Base-by-base conservation (phyloP, 148 eudicot genomes). In the Selenicereus undatus region DNA sequence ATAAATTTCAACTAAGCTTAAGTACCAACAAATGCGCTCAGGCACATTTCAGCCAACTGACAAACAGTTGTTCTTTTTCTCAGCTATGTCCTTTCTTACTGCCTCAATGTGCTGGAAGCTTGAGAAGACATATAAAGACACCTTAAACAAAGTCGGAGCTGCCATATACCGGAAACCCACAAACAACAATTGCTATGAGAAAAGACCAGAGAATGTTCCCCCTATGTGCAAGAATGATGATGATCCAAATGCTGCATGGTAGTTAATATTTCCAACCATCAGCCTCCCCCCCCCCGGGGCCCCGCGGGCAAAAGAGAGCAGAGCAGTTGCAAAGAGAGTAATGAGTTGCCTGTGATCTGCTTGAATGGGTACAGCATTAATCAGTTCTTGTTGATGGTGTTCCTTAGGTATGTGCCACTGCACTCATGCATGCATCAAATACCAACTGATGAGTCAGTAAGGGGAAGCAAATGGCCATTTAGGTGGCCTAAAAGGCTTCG, bases 221-320 rank as follows among this genome's bases (percentile, higher is more conserved):
- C 94, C 93, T 30, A 89, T 93, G 91, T 94, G 98, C 77, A 87
- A 89, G 80, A 58, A 22, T 74, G 89, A 90, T 54, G 97, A 93
- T 74, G 98, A 94, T 88, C 89, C 95, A 78, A 91, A 93, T 82
- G 98, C 97, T 62, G 92, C 98, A 78, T 93, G 98, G 98, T 94
- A 86, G 30, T 35, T 56, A 3, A 56, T 60, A 21, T 11, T 22
- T 52, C 48, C 5, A 27, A 42, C 17, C 74, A 39, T 42, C 45
- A 30, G 30, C 79, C 7, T 10, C 51, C 22, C 1, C 27, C 50
- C 52, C 11, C 48, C 27, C 12, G n/a, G n/a, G n/a, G n/a, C n/a
- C n/a, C n/a, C n/a, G n/a, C n/a, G 22, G 7, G 1, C 11, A 54
- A 17, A 27, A 9, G 5, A 73, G 11, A 11, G 22, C 0, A 0